Conservation (phyloP, 352 stramenopile genomes). For the Globisporangium alternatum region DNA sequence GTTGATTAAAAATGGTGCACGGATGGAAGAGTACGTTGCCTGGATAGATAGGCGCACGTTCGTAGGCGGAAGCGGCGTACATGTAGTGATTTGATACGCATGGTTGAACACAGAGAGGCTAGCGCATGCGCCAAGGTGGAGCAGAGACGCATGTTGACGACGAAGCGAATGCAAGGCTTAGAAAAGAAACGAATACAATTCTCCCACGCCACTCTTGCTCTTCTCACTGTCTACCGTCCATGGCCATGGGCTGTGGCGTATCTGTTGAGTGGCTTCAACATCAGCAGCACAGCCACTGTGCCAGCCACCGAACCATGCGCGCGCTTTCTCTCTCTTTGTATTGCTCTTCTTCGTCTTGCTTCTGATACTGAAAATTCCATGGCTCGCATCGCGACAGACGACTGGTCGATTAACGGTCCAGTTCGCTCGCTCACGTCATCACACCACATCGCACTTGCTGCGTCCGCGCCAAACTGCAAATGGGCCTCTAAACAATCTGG, state of each 20-base stretch:
- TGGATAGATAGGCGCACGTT: neutral
- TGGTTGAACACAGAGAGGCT: neutral
- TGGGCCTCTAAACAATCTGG: slow-evolving; percentile 79
- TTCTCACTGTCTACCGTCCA: neutral
- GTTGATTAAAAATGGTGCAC: neutral
- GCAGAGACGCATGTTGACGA: neutral
- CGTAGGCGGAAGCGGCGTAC: neutral
- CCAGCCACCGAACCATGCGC: neutral
- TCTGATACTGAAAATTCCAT: slow-evolving; percentile 7
- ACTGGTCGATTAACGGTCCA: neutral
- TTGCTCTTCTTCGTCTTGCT: slow-evolving; percentile 1
- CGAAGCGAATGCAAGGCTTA: neutral
- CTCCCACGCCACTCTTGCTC: neutral
- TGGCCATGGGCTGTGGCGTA: neutral
- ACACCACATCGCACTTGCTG: neutral
- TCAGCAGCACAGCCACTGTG: neutral
- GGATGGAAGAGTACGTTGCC: neutral
- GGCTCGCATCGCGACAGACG: neutral
- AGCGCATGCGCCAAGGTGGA: neutral
- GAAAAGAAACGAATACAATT: slow-evolving; percentile 8
- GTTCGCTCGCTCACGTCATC: neutral
- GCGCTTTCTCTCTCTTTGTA: neutral
- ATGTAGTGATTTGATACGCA: neutral
- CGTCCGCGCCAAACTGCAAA: neutral
- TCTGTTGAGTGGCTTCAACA: neutral